Evolutionary conservation across 129 eudicot genomes (phyloP).

Genomic region (Tagetes erecta): DNA sequence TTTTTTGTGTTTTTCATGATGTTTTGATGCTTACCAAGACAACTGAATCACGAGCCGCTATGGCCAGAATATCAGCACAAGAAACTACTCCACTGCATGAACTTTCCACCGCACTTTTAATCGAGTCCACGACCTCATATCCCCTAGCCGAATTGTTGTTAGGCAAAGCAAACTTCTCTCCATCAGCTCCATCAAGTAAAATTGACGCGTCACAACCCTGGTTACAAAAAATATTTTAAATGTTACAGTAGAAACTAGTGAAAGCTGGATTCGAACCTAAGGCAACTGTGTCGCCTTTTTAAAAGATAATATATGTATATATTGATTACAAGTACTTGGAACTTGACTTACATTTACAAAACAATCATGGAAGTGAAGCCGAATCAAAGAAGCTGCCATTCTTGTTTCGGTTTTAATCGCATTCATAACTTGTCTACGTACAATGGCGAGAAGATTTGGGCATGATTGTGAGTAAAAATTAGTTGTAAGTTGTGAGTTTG

Average conservation of each 20-base stretch:
- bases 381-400: slow-evolving; percentile 53
- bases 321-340: background rate
- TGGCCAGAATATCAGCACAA: slow-evolving; percentile 74
- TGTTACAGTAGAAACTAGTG: background rate
- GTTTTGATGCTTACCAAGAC: slow-evolving; percentile 45
- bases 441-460: slow-evolving; percentile 31
- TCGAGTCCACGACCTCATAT: slow-evolving; percentile 63
- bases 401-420: slow-evolving; percentile 42
- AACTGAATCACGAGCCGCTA: slow-evolving; percentile 80
- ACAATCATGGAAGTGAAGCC: slow-evolving; percentile 65
- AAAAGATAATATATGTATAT: background rate
- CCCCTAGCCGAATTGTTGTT: slow-evolving; percentile 74
- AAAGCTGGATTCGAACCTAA: background rate
- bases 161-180: slow-evolving; percentile 70
- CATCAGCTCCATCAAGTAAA: slow-evolving; percentile 63
- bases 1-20: background rate
- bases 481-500: slow-evolving; percentile 44
- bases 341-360: slow-evolving; percentile 54
- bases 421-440: slow-evolving; percentile 31
- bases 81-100: slow-evolving; percentile 73
- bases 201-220: slow-evolving; percentile 88
- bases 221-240: background rate
- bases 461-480: slow-evolving; percentile 42
- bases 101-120: slow-evolving; percentile 68
- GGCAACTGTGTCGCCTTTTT: background rate